Evolutionary conservation across 768 basidiomycete species (phyloP).

Genomic region (Tylopilus balloui): DNA sequence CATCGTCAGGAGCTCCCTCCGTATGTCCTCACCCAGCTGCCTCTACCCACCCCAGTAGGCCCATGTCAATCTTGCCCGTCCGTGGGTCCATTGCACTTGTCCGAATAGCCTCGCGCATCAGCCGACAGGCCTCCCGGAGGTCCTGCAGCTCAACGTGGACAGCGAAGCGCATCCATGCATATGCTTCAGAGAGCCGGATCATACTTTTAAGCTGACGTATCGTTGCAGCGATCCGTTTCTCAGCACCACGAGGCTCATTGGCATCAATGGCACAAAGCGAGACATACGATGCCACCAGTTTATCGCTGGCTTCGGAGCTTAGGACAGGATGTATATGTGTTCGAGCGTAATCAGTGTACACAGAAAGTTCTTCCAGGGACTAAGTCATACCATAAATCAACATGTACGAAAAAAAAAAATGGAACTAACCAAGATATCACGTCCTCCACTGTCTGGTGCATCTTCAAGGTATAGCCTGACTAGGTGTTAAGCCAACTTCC

Average conservation of each 20-base stretch:
- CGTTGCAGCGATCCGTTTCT: conserved; percentile 96
- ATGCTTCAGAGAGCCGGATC: conserved; percentile 93
- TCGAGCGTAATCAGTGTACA: conserved; percentile 92
- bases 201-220: conserved; percentile 96
- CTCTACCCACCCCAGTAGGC: conserved; percentile 79
- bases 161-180: conserved; percentile 93
- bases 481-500: conserved; percentile 88
- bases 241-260: conserved; percentile 77
- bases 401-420: not conserved
- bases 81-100: conserved; percentile 93
- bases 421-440: conserved; percentile 73
- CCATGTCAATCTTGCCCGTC: conserved; percentile 97
- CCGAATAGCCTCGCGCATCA: conserved; percentile 95
- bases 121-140: conserved; percentile 83
- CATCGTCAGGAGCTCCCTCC: conserved; percentile 68
- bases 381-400: conserved; percentile 30
- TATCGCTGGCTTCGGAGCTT: conserved; percentile 76
- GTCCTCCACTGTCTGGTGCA: conserved; percentile 49
- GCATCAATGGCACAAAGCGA: conserved; percentile 87
- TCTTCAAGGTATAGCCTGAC: conserved; percentile 95
- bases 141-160: conserved; percentile 81
- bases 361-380: conserved; percentile 87
- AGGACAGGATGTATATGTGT: conserved; percentile 81
- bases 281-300: conserved; percentile 87
- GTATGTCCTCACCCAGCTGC: conserved; percentile 82